Evolutionary conservation across 140 eudicot genomes (phyloP).

Genomic region (Bidens hawaiensis): DNA sequence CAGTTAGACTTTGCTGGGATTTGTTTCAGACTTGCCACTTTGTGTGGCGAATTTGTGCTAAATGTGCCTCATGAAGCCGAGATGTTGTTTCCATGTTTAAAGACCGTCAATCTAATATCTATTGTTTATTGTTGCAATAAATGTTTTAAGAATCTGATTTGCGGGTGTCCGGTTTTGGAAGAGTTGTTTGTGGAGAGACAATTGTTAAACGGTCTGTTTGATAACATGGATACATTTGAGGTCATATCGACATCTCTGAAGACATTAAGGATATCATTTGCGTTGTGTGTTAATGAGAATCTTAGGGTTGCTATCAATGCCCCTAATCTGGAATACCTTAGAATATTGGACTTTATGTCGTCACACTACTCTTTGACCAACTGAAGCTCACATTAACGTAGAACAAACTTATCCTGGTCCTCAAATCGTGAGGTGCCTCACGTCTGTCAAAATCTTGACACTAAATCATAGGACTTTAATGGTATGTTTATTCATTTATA

Average conservation of each 20-base stretch:
- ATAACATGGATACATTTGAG: not conserved
- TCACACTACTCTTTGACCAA: not conserved
- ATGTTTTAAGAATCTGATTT: slow-evolving; percentile 5
- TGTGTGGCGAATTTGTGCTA: slow-evolving; percentile 10
- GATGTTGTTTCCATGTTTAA: slow-evolving; percentile 9
- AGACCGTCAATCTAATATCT: slow-evolving; percentile 2
- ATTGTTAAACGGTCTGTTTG: not conserved
- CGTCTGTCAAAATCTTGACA: slow-evolving; percentile 7
- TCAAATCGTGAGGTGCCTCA: slow-evolving; percentile 6
- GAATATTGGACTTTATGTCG: slow-evolving; percentile 7
- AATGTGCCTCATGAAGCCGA: slow-evolving; percentile 2
- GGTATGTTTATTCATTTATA: slow-evolving; percentile 8
- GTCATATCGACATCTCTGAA: slow-evolving; percentile 14
- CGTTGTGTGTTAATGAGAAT: not conserved
- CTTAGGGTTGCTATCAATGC: slow-evolving; percentile 16
- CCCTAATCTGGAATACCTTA: slow-evolving; percentile 22
- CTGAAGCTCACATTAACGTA: slow-evolving; percentile 4
- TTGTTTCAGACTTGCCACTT: no score
- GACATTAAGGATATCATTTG: slow-evolving; percentile 11
- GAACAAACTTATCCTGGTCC: not conserved
- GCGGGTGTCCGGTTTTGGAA: slow-evolving; percentile 27
- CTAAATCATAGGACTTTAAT: slow-evolving; percentile 4
- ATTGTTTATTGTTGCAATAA: not conserved
- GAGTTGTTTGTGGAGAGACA: slow-evolving; percentile 26
- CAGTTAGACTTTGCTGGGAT: no score